Percentiles rank a stretch among this genome's conserved stretches.
Conservation (phyloP, 495 filamentous ascomycete species). For the Penicillium waksmanii region DNA sequence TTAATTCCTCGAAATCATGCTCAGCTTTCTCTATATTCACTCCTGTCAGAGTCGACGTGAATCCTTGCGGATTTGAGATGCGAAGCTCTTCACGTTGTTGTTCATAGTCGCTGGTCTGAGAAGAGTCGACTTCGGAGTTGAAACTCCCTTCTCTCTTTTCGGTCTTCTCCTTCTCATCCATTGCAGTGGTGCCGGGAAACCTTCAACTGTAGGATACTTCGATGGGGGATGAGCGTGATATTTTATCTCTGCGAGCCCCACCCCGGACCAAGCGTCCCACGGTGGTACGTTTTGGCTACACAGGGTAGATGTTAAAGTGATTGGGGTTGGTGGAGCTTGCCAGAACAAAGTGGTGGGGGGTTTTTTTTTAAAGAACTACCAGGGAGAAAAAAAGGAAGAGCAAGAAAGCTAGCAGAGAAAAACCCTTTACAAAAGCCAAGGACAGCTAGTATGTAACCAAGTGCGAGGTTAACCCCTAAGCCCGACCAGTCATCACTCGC, state of each 20-base stretch:
- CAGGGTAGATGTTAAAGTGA: neutral
- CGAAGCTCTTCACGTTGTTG: slow-evolving; percentile 35
- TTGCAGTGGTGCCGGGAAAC: neutral
- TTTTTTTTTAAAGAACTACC: neutral
- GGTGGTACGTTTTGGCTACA: neutral
- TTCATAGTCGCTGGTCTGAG: slow-evolving; percentile 33
- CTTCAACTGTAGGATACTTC: neutral
- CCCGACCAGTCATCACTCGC: slow-evolving; percentile 3
- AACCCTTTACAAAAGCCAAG: neutral
- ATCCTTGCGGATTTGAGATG: slow-evolving; percentile 46
- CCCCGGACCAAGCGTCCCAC: neutral
- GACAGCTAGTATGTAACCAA: neutral
- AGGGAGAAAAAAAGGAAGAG: neutral
- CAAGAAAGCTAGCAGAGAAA: neutral
- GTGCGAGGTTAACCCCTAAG: slow-evolving; percentile 4
- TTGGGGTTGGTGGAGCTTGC: neutral
- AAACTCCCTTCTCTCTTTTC: slow-evolving; percentile 17
- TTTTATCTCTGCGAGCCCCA: neutral
- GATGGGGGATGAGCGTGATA: neutral
- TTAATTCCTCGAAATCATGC: slow-evolving; percentile 76
- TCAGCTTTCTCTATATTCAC: slow-evolving; percentile 75
- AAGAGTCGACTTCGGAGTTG: slow-evolving; percentile 33
- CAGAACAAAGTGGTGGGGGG: neutral
- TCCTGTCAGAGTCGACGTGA: slow-evolving; percentile 47
- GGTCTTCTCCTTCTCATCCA: slow-evolving; percentile 32